A percentile compares a stretch with the other conserved stretches of the same genome.
Conservation (phyloP, 768 basidiomycete genomes). For the Boletales sp. region DNA sequence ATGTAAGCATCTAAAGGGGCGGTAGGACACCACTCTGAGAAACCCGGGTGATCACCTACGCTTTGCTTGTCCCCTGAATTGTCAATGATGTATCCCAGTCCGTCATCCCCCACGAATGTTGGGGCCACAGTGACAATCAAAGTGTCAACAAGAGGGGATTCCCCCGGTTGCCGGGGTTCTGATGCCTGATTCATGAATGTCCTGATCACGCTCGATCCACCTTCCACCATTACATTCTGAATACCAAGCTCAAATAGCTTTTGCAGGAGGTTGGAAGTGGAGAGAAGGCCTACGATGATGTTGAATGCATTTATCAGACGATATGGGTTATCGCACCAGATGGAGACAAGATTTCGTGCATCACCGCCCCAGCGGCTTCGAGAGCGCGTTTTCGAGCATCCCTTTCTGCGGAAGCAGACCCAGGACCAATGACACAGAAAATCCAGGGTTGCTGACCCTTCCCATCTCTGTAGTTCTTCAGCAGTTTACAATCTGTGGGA, state of each 20-base stretch:
- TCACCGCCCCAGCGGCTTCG: slow-evolving; percentile 60
- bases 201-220: slow-evolving; percentile 79
- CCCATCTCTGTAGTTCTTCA: slow-evolving; percentile 58
- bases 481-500: slow-evolving; percentile 60
- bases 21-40: background rate
- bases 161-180: slow-evolving; percentile 2
- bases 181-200: slow-evolving; percentile 34
- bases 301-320: background rate
- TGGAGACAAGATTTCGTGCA: slow-evolving; percentile 48
- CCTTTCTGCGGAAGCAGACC: slow-evolving; percentile 12
- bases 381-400: slow-evolving; percentile 42
- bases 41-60: slow-evolving; percentile 6
- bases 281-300: slow-evolving; percentile 32
- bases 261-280: slow-evolving; percentile 47
- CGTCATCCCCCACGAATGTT: slow-evolving; percentile 70
- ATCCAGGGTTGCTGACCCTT: slow-evolving; percentile 72
- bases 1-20: slow-evolving; percentile 16
- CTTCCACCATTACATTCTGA: slow-evolving; percentile 89
- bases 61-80: slow-evolving; percentile 11
- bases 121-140: slow-evolving; percentile 88
- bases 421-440: slow-evolving; percentile 39
- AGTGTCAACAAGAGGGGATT: slow-evolving; percentile 52
- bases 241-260: slow-evolving; percentile 56
- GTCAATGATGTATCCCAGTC: slow-evolving; percentile 50
- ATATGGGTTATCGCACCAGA: slow-evolving; percentile 31